A percentile compares a stretch with the other conserved stretches of the same genome.
phyloP scores from a whole-genome alignment of 805 yeast species.

The Schwanniomyces sp. region DNA sequence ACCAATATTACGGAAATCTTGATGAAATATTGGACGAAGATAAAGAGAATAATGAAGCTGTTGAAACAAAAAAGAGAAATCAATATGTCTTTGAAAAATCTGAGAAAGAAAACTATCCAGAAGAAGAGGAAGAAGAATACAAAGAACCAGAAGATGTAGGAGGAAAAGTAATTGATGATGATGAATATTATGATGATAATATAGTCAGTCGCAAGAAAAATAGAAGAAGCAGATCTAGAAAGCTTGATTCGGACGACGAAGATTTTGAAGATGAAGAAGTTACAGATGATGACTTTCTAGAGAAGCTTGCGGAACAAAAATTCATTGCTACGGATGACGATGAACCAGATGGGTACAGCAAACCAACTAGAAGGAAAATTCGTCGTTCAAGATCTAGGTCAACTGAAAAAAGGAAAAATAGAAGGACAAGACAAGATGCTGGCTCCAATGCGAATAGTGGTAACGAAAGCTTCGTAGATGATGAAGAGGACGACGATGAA shows the following conservation, averaged over 20 bases:
- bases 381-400: constrained; percentile 17
- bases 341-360: constrained; percentile 19
- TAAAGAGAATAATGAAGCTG: constrained; percentile 4
- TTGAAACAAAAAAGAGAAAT: constrained; percentile 6
- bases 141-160: constrained; percentile 13
- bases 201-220: constrained; percentile 8
- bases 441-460: constrained; percentile 1
- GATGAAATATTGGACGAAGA: constrained; percentile 6
- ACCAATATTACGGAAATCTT: constrained; percentile 12
- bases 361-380: constrained; percentile 8
- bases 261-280: constrained; percentile 20
- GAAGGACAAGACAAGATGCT: constrained; percentile 17
- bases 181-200: constrained; percentile 11
- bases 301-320: constrained; percentile 28
- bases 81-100: neutral
- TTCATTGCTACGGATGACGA: constrained; percentile 42
- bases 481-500: constrained; percentile 20
- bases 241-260: constrained; percentile 18
- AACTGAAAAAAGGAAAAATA: constrained; percentile 18
- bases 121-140: neutral
- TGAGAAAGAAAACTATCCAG: neutral
- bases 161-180: constrained; percentile 20
- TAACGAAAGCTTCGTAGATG: neutral
- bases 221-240: constrained; percentile 5
- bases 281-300: constrained; percentile 25